A percentile compares a stretch with the other conserved stretches of the same genome.
These are phyloP conservation scores for Xylaria hypoxylon DNA, from an alignment of 2,329 filamentous ascomycete genomes.

Conservation along the genomic window DNA sequence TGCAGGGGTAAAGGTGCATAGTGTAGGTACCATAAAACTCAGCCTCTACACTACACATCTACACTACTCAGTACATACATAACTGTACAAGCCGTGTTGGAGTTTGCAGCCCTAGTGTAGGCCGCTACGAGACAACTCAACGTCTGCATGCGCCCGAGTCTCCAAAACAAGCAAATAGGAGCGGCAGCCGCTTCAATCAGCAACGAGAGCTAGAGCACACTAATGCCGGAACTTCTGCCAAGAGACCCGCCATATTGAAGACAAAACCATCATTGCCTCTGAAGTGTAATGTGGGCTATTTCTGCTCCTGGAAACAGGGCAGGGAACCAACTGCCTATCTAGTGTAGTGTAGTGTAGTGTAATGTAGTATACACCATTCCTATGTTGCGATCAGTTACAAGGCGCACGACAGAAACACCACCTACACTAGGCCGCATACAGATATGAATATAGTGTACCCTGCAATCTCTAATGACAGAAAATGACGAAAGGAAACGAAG, in stretches of 20 bases:
- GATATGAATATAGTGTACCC: too few relatives aligned
- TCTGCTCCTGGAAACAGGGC: constrained; percentile 18
- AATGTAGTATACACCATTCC: not conserved
- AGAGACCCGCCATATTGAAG: constrained; percentile 14
- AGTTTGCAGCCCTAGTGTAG: constrained; percentile 17
- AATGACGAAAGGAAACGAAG: constrained; percentile 2
- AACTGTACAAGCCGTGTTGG: too few relatives aligned
- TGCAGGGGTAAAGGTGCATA: constrained; percentile 33
- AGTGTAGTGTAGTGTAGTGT: too few relatives aligned
- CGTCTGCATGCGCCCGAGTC: constrained; percentile 31
- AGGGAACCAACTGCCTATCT: constrained; percentile 4
- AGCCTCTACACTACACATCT: constrained; percentile 11
- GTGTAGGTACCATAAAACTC: constrained; percentile 21
- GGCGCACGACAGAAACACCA: constrained; percentile 21
- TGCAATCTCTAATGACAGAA: not conserved
- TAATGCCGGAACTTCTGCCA: constrained; percentile 31
- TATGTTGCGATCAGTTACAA: constrained; percentile 36
- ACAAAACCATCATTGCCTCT: constrained; percentile 2
- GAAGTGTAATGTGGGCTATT: not conserved
- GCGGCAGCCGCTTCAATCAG: constrained; percentile 30
- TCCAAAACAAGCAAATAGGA: constrained; percentile 22
- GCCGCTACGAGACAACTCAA: constrained; percentile 33
- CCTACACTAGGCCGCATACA: too few relatives aligned
- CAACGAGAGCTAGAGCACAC: constrained; percentile 22
- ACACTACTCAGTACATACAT: too few relatives aligned